Evolutionary conservation across 176 grass and related monocot genomes (phyloP), one percentile per base, ranked within the genome.

Genomic region (Microstegium vimineum): DNA sequence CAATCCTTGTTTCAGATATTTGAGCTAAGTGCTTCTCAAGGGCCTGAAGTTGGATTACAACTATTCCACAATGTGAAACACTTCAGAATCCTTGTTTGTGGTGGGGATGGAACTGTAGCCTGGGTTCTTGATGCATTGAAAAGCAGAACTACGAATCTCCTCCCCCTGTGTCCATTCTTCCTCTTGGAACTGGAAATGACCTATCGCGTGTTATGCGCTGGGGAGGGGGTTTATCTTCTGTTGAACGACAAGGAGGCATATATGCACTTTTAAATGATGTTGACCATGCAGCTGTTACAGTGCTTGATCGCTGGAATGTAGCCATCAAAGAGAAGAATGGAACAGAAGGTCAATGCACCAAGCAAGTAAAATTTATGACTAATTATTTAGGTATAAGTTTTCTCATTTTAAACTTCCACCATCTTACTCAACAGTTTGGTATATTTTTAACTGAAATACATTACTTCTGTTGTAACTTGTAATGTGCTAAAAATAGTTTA

Each of bases 71-170:
- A 88, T 73, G 79, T 94, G 17, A 86, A 94, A 78, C 85, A 98
- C 74, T 94, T 98, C 66, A 89, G 88, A 82, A 87, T 98, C 79
- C 88, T 98, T 86, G 95, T 98, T 71, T 98, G 92, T 81, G 95
- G 95, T 76, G 95, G 95, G 51, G 95, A 98, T 79, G 95, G 95
- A 51, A 98, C 95, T 62, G 86, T 94, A 26, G 88, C 86, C 8
- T 98, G 95, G 95, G 92, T 98, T 73, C 86, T 98, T 68, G 88
- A 98, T 90, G 88, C 90, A 94, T 98, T 73, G 95, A 94, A 71
- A 88, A 69, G 73, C 83, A 91, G 38, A 94, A 98, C 74, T 94
- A 94, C 3, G 90, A 98, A 76, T 98, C 95, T 66, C 90, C 95
- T 79, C 95, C 90, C 17, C 92, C 95, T 67, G 95, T 98, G n/a